A percentile compares a stretch with the other conserved stretches of the same genome.
Conservation (phyloP, 2,329 filamentous ascomycete species). For the Aspergillus eucalypticola region DNA sequence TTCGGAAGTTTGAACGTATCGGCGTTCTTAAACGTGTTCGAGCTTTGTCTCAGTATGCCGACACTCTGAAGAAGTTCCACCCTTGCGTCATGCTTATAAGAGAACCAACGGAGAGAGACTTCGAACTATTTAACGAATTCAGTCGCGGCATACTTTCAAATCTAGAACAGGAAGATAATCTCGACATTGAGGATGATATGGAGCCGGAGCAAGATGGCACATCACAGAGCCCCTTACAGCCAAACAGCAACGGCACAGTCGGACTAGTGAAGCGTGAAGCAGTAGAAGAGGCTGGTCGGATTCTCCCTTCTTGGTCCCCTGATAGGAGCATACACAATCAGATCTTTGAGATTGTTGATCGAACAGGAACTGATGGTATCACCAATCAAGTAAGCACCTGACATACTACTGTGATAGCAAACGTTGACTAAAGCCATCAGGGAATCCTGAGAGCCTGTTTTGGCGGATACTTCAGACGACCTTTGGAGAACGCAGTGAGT, state of each 20-base stretch:
- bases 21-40: constrained; percentile 48
- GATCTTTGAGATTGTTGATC: constrained; percentile 52
- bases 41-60: constrained; percentile 45
- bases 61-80: constrained; percentile 37
- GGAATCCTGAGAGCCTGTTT: constrained; percentile 46
- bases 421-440: constrained; percentile 22
- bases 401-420: neutral
- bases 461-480: constrained; percentile 56
- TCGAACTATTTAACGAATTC: constrained; percentile 43
- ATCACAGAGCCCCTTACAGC: neutral
- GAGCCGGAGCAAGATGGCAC: constrained; percentile 31
- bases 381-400: constrained; percentile 45
- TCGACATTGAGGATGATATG: constrained; percentile 39
- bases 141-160: constrained; percentile 30
- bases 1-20: constrained; percentile 49
- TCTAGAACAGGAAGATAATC: constrained; percentile 30
- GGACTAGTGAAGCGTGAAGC: constrained; percentile 24
- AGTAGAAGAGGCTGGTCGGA: constrained; percentile 35
- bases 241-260: constrained; percentile 14
- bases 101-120: constrained; percentile 42
- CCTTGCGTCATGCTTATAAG: constrained; percentile 48
- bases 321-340: constrained; percentile 55
- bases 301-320: constrained; percentile 57
- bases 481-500: constrained; percentile 54
- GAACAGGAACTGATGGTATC: constrained; percentile 51